A percentile compares a stretch with the other conserved stretches of the same genome.
These are phyloP conservation scores for Parietichytrium sp. DNA, from an alignment of 108 stramenopile species.

Conservation along the genomic window DNA sequence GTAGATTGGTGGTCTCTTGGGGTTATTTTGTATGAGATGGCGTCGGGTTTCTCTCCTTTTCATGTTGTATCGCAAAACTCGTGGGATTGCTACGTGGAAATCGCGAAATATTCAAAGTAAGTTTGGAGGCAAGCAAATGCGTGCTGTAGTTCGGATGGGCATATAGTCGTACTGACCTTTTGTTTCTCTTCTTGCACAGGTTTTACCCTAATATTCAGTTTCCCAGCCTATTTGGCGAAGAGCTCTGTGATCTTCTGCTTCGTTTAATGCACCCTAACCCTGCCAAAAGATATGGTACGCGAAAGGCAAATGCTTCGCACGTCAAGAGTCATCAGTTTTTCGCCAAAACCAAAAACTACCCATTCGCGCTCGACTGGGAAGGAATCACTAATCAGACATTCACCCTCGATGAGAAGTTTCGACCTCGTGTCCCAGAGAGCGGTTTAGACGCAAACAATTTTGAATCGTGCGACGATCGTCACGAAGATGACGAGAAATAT, in stretches of 20 bases:
- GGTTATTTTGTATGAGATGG: conserved; percentile 92
- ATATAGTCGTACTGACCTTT: too few species aligned
- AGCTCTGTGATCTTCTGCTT: not conserved
- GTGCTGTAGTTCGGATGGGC: too few species aligned
- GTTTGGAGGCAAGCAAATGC: too few species aligned
- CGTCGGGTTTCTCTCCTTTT: conserved; percentile 92
- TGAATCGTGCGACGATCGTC: conserved; percentile 16
- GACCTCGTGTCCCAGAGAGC: not conserved
- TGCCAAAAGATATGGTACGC: conserved; percentile 3
- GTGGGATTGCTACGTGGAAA: conserved; percentile 38
- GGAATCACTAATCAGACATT: not conserved
- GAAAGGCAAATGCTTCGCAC: conserved; percentile 35
- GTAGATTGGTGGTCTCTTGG: conserved; percentile 97
- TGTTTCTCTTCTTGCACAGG: too few species aligned
- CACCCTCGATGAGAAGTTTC: not conserved
- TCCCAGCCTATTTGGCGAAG: not conserved
- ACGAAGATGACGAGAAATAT: conserved; percentile 24
- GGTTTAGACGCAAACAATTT: conserved; percentile 34
- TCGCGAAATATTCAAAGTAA: conserved; percentile 21
- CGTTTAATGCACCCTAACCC: not conserved
- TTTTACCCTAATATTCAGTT: conserved; percentile 29
- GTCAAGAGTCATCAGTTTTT: conserved; percentile 29
- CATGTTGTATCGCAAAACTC: conserved; percentile 47
- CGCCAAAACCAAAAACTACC: not conserved
- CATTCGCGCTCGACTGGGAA: conserved; percentile 4